A percentile compares a stretch with the other conserved stretches of the same genome.
Conservation (phyloP, 2,329 filamentous ascomycete genomes). For the Fusarium sp. region DNA sequence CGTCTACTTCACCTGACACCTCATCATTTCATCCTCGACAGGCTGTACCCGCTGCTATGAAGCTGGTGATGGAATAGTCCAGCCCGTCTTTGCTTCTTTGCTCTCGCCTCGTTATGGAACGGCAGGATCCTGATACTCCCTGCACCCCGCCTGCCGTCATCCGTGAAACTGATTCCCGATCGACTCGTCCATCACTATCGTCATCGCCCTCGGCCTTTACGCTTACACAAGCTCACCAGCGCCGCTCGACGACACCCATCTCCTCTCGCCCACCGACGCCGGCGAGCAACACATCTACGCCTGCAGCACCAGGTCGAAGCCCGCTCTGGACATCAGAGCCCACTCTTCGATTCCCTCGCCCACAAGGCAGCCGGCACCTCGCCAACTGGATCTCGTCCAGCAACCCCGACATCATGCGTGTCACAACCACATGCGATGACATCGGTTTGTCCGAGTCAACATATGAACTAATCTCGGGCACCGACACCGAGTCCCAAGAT, state of each 20-base stretch:
- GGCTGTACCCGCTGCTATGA: conserved; percentile 36
- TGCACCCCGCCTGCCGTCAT: conserved; percentile 45
- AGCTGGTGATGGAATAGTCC: conserved; percentile 45
- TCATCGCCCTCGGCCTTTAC: conserved; percentile 37
- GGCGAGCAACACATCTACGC: conserved; percentile 16
- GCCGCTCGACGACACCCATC: conserved; percentile 27
- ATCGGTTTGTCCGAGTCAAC: conserved; percentile 67
- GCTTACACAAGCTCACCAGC: conserved; percentile 37
- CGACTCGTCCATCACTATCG: conserved; percentile 36
- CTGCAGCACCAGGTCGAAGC: conserved; percentile 14
- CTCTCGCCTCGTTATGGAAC: conserved; percentile 64
- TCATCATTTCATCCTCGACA: conserved; percentile 36
- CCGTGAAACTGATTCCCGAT: conserved; percentile 48
- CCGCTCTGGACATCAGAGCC: conserved; percentile 58
- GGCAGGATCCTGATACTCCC: conserved; percentile 50
- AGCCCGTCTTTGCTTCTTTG: conserved; percentile 41
- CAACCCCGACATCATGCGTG: conserved; percentile 67
- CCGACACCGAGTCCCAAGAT: conserved; percentile 66
- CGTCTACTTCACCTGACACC: conserved; percentile 38
- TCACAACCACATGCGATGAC: conserved; percentile 58
- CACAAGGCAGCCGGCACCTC: conserved; percentile 66
- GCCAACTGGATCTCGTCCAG: conserved; percentile 71
- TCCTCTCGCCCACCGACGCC: conserved; percentile 32
- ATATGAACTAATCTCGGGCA: conserved; percentile 67
- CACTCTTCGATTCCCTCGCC: conserved; percentile 67